Evolutionary conservation across 805 yeast species (phyloP).

Genomic region (Torulaspora delbrueckii): DNA sequence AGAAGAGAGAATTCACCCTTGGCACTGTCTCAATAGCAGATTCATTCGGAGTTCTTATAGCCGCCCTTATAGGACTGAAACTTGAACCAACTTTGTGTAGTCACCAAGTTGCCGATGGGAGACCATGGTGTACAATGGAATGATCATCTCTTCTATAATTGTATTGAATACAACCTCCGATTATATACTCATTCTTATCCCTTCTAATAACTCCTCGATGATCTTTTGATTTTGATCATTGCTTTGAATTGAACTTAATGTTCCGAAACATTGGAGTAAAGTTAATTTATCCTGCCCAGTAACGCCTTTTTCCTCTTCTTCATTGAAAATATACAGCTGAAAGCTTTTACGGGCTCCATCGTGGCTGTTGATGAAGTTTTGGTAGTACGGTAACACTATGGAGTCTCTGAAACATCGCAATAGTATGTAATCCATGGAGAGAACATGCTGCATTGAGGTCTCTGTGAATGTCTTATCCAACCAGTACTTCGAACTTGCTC

Average conservation of each 20-base stretch:
- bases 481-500: slow-evolving; percentile 29
- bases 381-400: slow-evolving; percentile 50
- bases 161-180: not conserved
- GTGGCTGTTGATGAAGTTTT: slow-evolving; percentile 35
- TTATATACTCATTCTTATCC: slow-evolving; percentile 35
- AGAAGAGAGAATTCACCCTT: slow-evolving; percentile 69
- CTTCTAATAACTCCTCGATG: slow-evolving; percentile 48
- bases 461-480: slow-evolving; percentile 18
- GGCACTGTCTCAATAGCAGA: slow-evolving; percentile 84
- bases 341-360: slow-evolving; percentile 34
- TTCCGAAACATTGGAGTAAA: slow-evolving; percentile 59
- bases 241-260: slow-evolving; percentile 49
- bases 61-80: slow-evolving; percentile 71
- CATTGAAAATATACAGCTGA: slow-evolving; percentile 32
- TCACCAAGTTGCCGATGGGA: slow-evolving; percentile 63
- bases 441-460: slow-evolving; percentile 10
- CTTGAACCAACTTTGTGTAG: slow-evolving; percentile 69
- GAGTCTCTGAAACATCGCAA: slow-evolving; percentile 48
- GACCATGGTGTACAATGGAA: slow-evolving; percentile 69
- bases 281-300: slow-evolving; percentile 41
- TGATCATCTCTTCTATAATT: slow-evolving; percentile 13
- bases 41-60: slow-evolving; percentile 75
- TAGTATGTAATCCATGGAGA: slow-evolving; percentile 40
- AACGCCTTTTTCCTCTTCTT: slow-evolving; percentile 39
- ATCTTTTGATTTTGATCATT: slow-evolving; percentile 52